A percentile compares a stretch with the other conserved stretches of the same genome.
phyloP scores from a whole-genome alignment of 2,329 filamentous ascomycete species.

The Pseudogymnoascus sp. region DNA sequence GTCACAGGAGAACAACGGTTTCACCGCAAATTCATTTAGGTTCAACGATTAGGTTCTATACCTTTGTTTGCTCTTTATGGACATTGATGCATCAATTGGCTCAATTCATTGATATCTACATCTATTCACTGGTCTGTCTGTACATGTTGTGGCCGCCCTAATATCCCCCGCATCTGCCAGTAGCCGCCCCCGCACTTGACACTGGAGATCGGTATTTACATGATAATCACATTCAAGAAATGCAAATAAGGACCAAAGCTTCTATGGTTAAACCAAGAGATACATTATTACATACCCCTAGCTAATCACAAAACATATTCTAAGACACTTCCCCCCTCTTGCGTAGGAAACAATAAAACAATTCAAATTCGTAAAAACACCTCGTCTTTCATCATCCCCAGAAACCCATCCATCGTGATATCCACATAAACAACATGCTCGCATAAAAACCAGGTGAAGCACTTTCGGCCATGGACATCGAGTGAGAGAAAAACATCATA shows the following conservation, averaged over 20 bases:
- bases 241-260: background rate
- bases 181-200: conserved; percentile 6
- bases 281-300: conserved; percentile 3
- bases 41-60: background rate
- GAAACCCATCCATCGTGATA: conserved; percentile 15
- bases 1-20: background rate
- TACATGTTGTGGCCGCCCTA: background rate
- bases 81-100: background rate
- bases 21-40: background rate
- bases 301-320: conserved; percentile 7
- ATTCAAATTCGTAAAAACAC: background rate
- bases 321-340: background rate
- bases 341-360: background rate
- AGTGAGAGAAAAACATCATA: conserved; percentile 30
- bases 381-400: background rate
- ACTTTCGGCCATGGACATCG: conserved; percentile 42
- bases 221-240: background rate
- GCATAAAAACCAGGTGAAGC: conserved; percentile 27
- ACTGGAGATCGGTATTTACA: background rate
- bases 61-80: background rate
- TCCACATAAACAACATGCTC: conserved; percentile 23
- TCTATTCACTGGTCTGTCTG: background rate
- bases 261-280: background rate
- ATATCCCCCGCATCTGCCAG: background rate
- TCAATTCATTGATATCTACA: background rate